phyloP scores from a whole-genome alignment of 2,329 filamentous ascomycete species.

The Xylaria sp. region DNA sequence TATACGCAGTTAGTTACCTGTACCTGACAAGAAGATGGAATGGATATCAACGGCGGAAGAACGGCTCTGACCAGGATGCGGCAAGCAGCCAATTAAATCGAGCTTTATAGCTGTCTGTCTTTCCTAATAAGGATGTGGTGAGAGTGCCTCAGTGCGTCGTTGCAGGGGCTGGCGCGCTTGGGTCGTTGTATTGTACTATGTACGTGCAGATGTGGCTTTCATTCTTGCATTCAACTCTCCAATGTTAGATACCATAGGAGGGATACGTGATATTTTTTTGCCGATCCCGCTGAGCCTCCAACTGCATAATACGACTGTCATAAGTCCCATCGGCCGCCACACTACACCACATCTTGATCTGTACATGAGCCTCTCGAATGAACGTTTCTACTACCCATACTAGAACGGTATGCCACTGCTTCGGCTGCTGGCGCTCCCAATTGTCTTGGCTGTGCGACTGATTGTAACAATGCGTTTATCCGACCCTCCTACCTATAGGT shows the following conservation, averaged over 20 bases:
- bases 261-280: background rate
- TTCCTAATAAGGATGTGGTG: conserved; percentile 15
- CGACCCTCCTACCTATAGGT: conserved; percentile 3
- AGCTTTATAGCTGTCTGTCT: background rate
- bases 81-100: conserved; percentile 19
- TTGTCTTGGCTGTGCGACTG: conserved; percentile 12
- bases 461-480: background rate
- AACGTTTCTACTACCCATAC: conserved; percentile 5
- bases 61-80: background rate
- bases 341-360: conserved; percentile 9
- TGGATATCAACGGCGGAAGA: conserved; percentile 12
- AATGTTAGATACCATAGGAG: background rate
- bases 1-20: background rate
- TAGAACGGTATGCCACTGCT: background rate
- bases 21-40: conserved; percentile 12
- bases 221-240: conserved; percentile 12
- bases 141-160: background rate
- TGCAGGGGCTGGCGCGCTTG: background rate
- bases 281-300: conserved; percentile 27
- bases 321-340: conserved; percentile 4
- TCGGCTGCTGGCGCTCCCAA: background rate
- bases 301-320: conserved; percentile 18
- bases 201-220: conserved; percentile 22
- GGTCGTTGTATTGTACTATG: background rate
- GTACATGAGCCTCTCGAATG: conserved; percentile 4